Percentiles rank a stretch among this genome's conserved stretches.
These are phyloP conservation scores for Arachnopeziza araneosa DNA, from an alignment of 2,329 filamentous ascomycete genomes.

Conservation along the genomic window DNA sequence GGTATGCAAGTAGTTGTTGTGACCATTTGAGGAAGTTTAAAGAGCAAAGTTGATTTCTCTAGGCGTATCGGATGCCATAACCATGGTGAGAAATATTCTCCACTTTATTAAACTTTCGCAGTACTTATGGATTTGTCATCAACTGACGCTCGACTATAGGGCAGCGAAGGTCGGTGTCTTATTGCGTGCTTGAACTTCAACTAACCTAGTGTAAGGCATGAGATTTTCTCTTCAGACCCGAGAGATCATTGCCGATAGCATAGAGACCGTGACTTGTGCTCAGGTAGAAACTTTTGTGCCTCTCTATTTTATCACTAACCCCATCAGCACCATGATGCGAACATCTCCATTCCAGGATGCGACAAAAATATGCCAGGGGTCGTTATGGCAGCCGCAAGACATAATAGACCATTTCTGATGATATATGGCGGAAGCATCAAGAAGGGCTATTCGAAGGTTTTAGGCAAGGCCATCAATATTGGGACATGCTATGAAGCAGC, in stretches of 20 bases:
- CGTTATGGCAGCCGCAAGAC: slow-evolving; percentile 82
- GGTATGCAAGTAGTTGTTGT: too few relatives aligned
- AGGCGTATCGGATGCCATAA: slow-evolving; percentile 67
- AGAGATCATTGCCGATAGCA: slow-evolving; percentile 89
- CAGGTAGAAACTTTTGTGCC: slow-evolving; percentile 40
- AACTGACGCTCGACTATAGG: background rate
- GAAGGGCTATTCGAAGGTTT: slow-evolving; percentile 73
- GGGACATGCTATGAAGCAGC: slow-evolving; percentile 83
- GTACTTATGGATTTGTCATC: background rate
- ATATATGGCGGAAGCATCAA: slow-evolving; percentile 90
- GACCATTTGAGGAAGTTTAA: too few relatives aligned
- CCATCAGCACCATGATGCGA: slow-evolving; percentile 70
- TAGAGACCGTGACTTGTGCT: slow-evolving; percentile 88
- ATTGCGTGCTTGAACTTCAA: background rate
- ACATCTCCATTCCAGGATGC: slow-evolving; percentile 87
- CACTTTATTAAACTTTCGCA: background rate
- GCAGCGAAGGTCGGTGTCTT: background rate
- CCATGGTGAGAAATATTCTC: slow-evolving; percentile 73
- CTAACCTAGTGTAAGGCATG: background rate
- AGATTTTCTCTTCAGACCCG: slow-evolving; percentile 69
- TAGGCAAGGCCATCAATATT: slow-evolving; percentile 79
- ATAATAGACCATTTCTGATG: slow-evolving; percentile 91
- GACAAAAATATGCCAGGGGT: slow-evolving; percentile 95
- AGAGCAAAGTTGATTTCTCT: too few relatives aligned
- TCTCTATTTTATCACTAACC: background rate